Evolutionary conservation across 1,139 yeast genomes (phyloP), one percentile per base, ranked within the genome.

Genomic region (Eremothecium cymbalariae): DNA sequence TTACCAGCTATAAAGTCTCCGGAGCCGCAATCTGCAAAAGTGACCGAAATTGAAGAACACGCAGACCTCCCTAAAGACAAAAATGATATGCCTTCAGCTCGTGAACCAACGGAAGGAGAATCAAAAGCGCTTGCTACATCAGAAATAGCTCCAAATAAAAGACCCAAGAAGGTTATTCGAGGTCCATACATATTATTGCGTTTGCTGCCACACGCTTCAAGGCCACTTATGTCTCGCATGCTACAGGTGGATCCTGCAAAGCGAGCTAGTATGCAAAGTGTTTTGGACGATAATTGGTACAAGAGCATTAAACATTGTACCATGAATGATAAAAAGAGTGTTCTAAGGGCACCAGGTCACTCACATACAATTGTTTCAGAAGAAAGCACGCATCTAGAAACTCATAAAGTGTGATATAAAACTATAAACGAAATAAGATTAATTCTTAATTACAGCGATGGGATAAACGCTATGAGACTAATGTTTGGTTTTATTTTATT

Each of bases 101-200:
- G n/a, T n/a, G n/a, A n/a, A n/a, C n/a, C n/a, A n/a, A n/a, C n/a
- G n/a, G n/a, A n/a, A n/a, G n/a, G n/a, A n/a, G n/a, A n/a, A n/a
- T n/a, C n/a, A n/a, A n/a, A n/a, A n/a, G n/a, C n/a, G n/a, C n/a
- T n/a, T n/a, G n/a, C n/a, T n/a, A n/a, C n/a, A n/a, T n/a, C n/a
- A n/a, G n/a, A n/a, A n/a, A n/a, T n/a, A n/a, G n/a, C n/a, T n/a
- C n/a, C n/a, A n/a, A n/a, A n/a, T n/a, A n/a, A n/a, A n/a, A n/a
- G n/a, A n/a, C n/a, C n/a, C n/a, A 55, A 45, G 44, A 45, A 49
- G 34, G 48, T 62, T 0, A 56, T 64, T 8, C 64, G 62, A 41
- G 98, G 98, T 1, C 96, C 97, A 2, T 85, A 90, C 67, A 68
- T 97, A 48, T 63, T 93, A 44, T 68, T 90, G 67, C 72, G 96